phyloP scores from a whole-genome alignment of 192 early-diverging fungal genomes.

The Coemansia sp. region DNA sequence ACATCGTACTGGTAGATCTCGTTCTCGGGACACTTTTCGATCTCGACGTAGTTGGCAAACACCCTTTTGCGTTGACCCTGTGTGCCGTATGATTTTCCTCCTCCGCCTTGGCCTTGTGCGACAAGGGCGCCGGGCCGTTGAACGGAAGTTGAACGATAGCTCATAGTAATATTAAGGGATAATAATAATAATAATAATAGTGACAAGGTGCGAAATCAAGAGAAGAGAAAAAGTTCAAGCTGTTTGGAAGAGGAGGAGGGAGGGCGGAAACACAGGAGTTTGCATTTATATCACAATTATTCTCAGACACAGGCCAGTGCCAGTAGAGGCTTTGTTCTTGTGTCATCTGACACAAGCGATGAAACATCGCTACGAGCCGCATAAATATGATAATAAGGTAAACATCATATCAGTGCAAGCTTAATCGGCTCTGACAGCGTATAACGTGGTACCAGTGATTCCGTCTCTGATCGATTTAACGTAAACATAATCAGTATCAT shows the following conservation, averaged over 20 bases:
- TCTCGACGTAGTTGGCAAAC: conserved; percentile 76
- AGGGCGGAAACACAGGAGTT: neutral
- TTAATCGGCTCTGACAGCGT: no score
- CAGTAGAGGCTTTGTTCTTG: neutral
- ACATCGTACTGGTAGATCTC: conserved; percentile 92
- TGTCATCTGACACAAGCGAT: neutral
- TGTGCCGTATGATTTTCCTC: conserved; percentile 26
- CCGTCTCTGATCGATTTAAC: neutral
- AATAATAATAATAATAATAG: neutral
- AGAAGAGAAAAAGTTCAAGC: neutral
- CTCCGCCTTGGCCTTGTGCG: neutral
- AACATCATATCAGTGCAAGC: no score
- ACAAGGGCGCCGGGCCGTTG: neutral
- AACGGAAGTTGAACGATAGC: neutral
- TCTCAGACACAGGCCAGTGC: neutral
- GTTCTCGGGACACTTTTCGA: conserved; percentile 61
- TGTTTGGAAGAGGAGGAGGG: neutral
- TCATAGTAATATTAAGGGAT: neutral
- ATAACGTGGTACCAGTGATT: no score
- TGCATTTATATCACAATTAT: neutral
- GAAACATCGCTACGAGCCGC: neutral
- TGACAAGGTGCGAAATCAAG: neutral
- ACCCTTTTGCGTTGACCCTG: conserved; percentile 52
- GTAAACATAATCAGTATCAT: neutral
- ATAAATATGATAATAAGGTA: neutral